Evolutionary conservation across 495 filamentous ascomycete species (phyloP).

Genomic region (Eremomyces bilateralis): DNA sequence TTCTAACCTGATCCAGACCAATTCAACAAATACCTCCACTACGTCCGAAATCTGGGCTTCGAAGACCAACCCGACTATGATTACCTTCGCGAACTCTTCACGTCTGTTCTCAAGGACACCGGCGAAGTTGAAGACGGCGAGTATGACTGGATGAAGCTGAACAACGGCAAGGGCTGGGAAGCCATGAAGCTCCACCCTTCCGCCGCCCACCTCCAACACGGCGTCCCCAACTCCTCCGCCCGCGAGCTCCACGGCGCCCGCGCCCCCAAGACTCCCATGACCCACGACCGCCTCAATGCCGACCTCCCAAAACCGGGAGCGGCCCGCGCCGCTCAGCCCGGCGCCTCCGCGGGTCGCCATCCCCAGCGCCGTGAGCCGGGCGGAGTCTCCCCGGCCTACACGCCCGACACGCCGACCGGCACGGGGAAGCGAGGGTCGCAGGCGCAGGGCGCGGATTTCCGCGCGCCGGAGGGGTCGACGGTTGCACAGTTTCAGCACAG

Average conservation of each 20-base stretch:
- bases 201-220: conserved; percentile 49
- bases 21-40: conserved; percentile 91
- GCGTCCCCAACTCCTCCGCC: conserved; percentile 54
- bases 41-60: conserved; percentile 94
- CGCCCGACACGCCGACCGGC: conserved; percentile 6
- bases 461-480: conserved; percentile 12
- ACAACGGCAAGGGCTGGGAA: conserved; percentile 89
- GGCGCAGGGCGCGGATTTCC: conserved; percentile 11
- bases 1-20: conserved; percentile 36
- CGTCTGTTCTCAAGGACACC: conserved; percentile 82
- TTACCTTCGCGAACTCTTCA: conserved; percentile 88
- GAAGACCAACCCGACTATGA: conserved; percentile 99
- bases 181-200: conserved; percentile 68
- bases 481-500: conserved; percentile 12
- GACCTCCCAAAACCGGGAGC: conserved; percentile 25
- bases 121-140: conserved; percentile 95
- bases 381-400: conserved; percentile 5
- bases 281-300: conserved; percentile 85
- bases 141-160: conserved; percentile 99
- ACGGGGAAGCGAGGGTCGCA: conserved; percentile 11
- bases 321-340: conserved; percentile 50
- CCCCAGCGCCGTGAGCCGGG: conserved; percentile 1
- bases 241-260: conserved; percentile 53
- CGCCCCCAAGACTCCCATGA: conserved; percentile 36
- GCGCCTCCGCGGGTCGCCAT: conserved; percentile 29